Base-by-base conservation (phyloP, 768 basidiomycete genomes). In the Kondoa malvinella region DNA sequence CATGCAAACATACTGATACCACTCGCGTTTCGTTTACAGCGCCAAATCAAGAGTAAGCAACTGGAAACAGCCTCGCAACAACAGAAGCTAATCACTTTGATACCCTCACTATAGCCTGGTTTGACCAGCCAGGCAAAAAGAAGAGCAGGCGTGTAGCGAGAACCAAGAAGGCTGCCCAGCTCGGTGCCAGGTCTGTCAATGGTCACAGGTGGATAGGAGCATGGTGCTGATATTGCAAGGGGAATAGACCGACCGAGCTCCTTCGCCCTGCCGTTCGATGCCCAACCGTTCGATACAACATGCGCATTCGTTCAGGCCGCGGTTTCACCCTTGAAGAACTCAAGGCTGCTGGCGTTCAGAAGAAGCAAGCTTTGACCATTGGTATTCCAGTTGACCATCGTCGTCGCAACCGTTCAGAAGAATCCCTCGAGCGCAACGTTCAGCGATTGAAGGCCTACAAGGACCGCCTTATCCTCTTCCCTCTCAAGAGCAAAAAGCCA, bases 101-200 rank as follows among this genome's bases (percentile, higher is more conserved):
- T n/a, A n/a, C n/a, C n/a, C n/a, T n/a, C n/a, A n/a, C n/a, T n/a
- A n/a, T 31, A 60, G 58, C 90, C 77, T 92, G 92, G 92, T 97
- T 97, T 78, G 88, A 97, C 82, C 95, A 99, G 81, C 91, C 95
- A 67, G 94, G 92, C 62, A 88, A 89, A 78, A 97, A 97, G 81
- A 87, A 92, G 78, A 88, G 89, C 78, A 84, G 95, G 78, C 88
- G 95, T 78, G 85, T 82, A 60, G 90, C 92, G 57, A 89, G 95
- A 80, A 87, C 90, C 80, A 81, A 81, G 74, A 97, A 95, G 82
- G 90, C 91, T 67, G 84, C 90, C 59, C 78, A 84, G 70, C 87
- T 95, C 67, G 95, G 95, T 74, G 89, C 91, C 72, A 89, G 90
- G 76, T 95, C 89, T 58, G 84, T 90, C 71, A 73, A 12, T 32